A percentile compares a stretch with the other conserved stretches of the same genome.
Evolutionary conservation across 1,139 yeast species (phyloP).

Genomic region (Candida albicans): DNA sequence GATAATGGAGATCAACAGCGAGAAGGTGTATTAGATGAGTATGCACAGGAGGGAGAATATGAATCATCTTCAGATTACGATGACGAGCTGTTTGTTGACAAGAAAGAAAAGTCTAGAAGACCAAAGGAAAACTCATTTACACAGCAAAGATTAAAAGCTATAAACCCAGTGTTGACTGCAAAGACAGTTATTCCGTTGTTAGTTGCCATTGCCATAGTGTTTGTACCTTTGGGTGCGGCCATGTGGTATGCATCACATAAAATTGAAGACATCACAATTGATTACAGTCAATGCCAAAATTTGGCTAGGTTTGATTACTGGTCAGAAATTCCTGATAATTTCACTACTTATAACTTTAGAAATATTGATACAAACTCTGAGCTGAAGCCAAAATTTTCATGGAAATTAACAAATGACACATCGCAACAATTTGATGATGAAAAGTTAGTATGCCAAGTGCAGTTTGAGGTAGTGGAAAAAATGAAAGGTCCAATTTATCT

Average conservation of each 20-base stretch:
- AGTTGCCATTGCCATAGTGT: slow-evolving; percentile 71
- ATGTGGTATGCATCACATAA: slow-evolving; percentile 78
- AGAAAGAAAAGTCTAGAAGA: slow-evolving; percentile 45
- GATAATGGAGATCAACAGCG: not conserved
- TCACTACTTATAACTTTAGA: slow-evolving; percentile 55
- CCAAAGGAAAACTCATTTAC: slow-evolving; percentile 66
- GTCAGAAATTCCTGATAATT: slow-evolving; percentile 61
- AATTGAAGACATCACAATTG: slow-evolving; percentile 78
- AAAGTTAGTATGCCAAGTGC: slow-evolving; percentile 67
- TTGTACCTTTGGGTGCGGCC: slow-evolving; percentile 90
- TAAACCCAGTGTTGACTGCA: slow-evolving; percentile 84
- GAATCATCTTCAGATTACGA: slow-evolving; percentile 20
- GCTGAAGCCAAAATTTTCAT: slow-evolving; percentile 25
- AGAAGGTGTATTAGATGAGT: not conserved
- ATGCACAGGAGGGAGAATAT: slow-evolving; percentile 13
- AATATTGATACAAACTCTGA: slow-evolving; percentile 11
- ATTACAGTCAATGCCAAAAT: slow-evolving; percentile 72
- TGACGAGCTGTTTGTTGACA: slow-evolving; percentile 20
- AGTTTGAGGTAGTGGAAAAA: slow-evolving; percentile 74
- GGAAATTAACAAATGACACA: slow-evolving; percentile 61
- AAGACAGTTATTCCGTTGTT: slow-evolving; percentile 83
- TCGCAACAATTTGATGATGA: slow-evolving; percentile 56
- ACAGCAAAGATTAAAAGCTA: slow-evolving; percentile 50
- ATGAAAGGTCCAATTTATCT: slow-evolving; percentile 76
- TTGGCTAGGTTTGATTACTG: slow-evolving; percentile 56